Conservation (phyloP, 2,329 filamentous ascomycete species). For the Fusarium mangiferae region DNA sequence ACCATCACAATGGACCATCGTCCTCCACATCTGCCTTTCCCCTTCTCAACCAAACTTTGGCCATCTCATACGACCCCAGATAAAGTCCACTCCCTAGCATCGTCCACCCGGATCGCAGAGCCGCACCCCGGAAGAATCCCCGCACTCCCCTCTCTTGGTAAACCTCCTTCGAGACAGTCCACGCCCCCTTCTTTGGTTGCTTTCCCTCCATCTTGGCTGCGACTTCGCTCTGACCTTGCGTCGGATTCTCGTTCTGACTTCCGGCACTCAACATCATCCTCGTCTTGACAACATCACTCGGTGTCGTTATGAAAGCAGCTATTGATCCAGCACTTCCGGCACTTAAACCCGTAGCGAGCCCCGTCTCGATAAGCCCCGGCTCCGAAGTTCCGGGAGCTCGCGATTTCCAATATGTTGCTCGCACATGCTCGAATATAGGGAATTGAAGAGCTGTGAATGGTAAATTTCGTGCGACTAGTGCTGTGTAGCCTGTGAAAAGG, state of each 20-base stretch:
- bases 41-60: slow-evolving; percentile 70
- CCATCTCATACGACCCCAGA: slow-evolving; percentile 85
- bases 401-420: slow-evolving; percentile 60
- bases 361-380: slow-evolving; percentile 69
- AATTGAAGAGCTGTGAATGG: slow-evolving; percentile 92
- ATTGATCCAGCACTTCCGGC: slow-evolving; percentile 79
- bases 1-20: slow-evolving; percentile 41
- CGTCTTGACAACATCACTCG: slow-evolving; percentile 90
- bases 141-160: slow-evolving; percentile 72
- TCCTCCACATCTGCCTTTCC: slow-evolving; percentile 56
- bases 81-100: slow-evolving; percentile 85
- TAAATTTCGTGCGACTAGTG: slow-evolving; percentile 82
- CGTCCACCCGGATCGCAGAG: slow-evolving; percentile 81
- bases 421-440: slow-evolving; percentile 82
- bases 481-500: slow-evolving; percentile 78
- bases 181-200: slow-evolving; percentile 56
- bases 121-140: slow-evolving; percentile 81
- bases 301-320: slow-evolving; percentile 85
- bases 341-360: slow-evolving; percentile 75
- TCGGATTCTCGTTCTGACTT: slow-evolving; percentile 7
- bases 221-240: slow-evolving; percentile 13
- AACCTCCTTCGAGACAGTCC: slow-evolving; percentile 73
- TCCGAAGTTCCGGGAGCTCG: slow-evolving; percentile 41
- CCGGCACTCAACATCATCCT: slow-evolving; percentile 81
- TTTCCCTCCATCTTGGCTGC: slow-evolving; percentile 39